phyloP scores from a whole-genome alignment of 2,329 filamentous ascomycete species.

The Ophiostoma australiae region DNA sequence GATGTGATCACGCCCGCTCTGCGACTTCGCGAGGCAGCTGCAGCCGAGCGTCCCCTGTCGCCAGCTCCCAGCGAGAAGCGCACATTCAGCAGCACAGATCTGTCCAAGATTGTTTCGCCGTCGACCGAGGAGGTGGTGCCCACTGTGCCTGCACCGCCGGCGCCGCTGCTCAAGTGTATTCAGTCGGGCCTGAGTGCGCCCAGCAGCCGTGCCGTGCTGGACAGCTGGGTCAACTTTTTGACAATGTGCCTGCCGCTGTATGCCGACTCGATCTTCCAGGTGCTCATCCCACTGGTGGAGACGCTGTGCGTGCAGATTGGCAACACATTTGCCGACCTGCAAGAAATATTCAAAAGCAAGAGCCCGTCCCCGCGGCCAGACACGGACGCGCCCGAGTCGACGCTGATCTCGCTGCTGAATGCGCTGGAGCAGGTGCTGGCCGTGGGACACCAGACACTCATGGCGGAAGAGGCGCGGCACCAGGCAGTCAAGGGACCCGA shows the following conservation, averaged over 20 bases:
- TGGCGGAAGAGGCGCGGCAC: slow-evolving; percentile 67
- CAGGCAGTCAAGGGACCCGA: slow-evolving; percentile 71
- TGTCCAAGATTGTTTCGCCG: slow-evolving; percentile 17
- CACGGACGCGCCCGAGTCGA: slow-evolving; percentile 58
- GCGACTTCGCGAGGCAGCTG: slow-evolving; percentile 53
- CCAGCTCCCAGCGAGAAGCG: slow-evolving; percentile 43
- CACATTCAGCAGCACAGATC: slow-evolving; percentile 32
- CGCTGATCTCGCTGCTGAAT: slow-evolving; percentile 80
- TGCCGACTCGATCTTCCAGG: slow-evolving; percentile 78
- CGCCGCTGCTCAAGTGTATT: slow-evolving; percentile 75
- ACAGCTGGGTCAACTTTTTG: slow-evolving; percentile 87
- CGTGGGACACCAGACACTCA: slow-evolving; percentile 74
- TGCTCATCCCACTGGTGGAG: slow-evolving; percentile 84
- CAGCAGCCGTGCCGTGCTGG: slow-evolving; percentile 70
- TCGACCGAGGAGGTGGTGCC: slow-evolving; percentile 9
- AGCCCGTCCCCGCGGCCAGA: slow-evolving; percentile 21
- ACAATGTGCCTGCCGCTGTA: slow-evolving; percentile 80
- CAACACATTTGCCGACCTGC: slow-evolving; percentile 65
- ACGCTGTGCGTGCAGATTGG: slow-evolving; percentile 78
- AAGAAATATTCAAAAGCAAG: slow-evolving; percentile 50
- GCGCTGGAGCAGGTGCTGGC: slow-evolving; percentile 88
- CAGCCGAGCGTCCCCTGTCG: slow-evolving; percentile 31
- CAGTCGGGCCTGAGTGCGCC: slow-evolving; percentile 72
- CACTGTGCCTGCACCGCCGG: slow-evolving; percentile 49
- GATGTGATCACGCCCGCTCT: slow-evolving; percentile 72